Evolutionary conservation across 2,329 filamentous ascomycete species (phyloP).

Genomic region (Uncinocarpus reesii): DNA sequence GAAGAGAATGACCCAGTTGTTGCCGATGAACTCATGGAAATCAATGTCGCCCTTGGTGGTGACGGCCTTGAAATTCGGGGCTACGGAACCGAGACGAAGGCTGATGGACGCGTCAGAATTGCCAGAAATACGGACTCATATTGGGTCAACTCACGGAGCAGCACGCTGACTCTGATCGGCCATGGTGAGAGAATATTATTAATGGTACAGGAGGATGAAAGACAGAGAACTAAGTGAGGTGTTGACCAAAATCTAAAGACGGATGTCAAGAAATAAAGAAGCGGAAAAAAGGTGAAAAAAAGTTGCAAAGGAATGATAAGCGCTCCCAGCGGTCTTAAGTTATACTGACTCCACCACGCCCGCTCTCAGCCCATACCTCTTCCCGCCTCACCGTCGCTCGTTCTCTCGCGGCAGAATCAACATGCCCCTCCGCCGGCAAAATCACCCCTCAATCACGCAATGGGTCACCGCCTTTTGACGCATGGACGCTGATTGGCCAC

Average conservation of each 20-base stretch:
- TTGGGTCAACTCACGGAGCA: conserved; percentile 30
- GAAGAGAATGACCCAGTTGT: conserved; percentile 62
- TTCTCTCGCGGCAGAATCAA: not conserved
- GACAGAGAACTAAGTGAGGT: not conserved
- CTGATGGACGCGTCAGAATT: conserved; percentile 22
- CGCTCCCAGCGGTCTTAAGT: not conserved
- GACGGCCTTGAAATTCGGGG: conserved; percentile 59
- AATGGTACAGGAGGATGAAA: not conserved
- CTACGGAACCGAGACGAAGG: conserved; percentile 55
- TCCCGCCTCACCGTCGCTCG: not conserved
- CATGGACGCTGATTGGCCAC: conserved; percentile 22
- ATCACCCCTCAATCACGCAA: conserved; percentile 9
- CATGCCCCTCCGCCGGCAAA: conserved; percentile 21
- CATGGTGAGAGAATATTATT: conserved; percentile 23
- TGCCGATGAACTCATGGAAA: conserved; percentile 62
- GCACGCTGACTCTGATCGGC: conserved; percentile 30
- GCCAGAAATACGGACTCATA: not conserved
- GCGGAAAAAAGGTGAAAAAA: conserved; percentile 4
- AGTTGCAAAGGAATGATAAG: not conserved
- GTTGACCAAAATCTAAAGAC: not conserved
- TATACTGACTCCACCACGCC: conserved; percentile 1
- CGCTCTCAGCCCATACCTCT: not conserved
- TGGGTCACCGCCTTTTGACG: not conserved
- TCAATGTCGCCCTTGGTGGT: conserved; percentile 57
- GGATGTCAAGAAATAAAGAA: conserved; percentile 6